These are phyloP conservation scores for Angomonas ambiguus DNA, from an alignment of 208 protist species.

Conservation along the genomic window DNA sequence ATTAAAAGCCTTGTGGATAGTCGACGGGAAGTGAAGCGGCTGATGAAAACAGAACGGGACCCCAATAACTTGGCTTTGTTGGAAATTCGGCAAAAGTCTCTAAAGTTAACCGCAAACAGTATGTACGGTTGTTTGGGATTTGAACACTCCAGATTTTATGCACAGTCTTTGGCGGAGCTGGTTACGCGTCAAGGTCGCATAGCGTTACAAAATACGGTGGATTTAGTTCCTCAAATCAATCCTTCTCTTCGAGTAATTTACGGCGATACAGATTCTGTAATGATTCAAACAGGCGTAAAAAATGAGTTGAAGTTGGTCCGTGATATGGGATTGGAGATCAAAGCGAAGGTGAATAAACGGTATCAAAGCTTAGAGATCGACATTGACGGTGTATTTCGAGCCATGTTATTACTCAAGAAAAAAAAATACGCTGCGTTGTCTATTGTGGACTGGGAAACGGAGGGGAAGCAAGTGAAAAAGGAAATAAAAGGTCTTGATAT, in stretches of 20 bases:
- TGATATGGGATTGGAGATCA: conserved; percentile 91
- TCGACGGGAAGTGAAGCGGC: conserved; percentile 92
- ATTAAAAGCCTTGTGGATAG: conserved; percentile 93
- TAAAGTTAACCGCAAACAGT: conserved; percentile 98
- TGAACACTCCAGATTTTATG: conserved; percentile 97
- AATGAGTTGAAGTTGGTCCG: conserved; percentile 82
- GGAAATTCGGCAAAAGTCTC: conserved; percentile 96
- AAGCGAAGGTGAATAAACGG: conserved; percentile 95
- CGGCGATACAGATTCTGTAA: conserved; percentile 99
- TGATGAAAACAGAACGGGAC: conserved; percentile 91
- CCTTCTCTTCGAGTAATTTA: conserved; percentile 92
- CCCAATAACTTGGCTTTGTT: conserved; percentile 75
- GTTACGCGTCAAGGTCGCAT: conserved; percentile 97
- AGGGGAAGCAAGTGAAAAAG: conserved; percentile 63
- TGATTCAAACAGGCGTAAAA: conserved; percentile 97
- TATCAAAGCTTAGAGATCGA: conserved; percentile 99
- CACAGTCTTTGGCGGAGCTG: conserved; percentile 96
- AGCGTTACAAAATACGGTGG: conserved; percentile 93
- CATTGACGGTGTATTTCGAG: conserved; percentile 99
- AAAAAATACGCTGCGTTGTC: conserved; percentile 93
- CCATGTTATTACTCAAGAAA: conserved; percentile 95
- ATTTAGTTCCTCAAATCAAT: conserved; percentile 89
- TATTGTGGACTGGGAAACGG: conserved; percentile 70
- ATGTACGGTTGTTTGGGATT: conserved; percentile 99
- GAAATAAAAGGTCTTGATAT: conserved; percentile 99